Base-by-base conservation (phyloP, 2,329 filamentous ascomycete genomes). In the Macrophomina phaseolina region DNA sequence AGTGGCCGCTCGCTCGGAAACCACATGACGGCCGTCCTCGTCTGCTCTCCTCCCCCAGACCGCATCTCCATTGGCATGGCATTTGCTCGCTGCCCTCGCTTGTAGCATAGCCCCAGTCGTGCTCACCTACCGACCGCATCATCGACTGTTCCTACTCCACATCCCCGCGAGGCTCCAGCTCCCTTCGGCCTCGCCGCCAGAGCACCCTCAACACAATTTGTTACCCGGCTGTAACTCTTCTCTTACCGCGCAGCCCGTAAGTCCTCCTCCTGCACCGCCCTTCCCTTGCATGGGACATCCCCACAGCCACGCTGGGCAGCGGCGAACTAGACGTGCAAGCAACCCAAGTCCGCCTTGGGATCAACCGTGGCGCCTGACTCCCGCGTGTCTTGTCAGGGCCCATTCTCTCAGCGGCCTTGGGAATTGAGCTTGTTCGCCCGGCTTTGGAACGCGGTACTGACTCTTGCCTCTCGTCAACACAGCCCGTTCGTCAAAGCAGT, bases 31-130 rank as follows among this genome's bases (percentile, higher is more conserved):
- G 32, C 32, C n/a, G 38, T 12, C 32, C 3, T 30, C 42, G 28
- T 23, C 52, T 14, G 36, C 23, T 28, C n/a, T 34, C 48, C n/a
- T 55, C 38, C 30, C 28, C 30, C 42, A 38, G 58, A 62, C 58
- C 58, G 58, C 58, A 49, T 62, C 45, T 62, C 58, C 58, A 62
- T 62, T 62, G 58, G 58, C 45, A 62, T 62, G 58, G 58, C 8
- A 48, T 16, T 18, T 12, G 32, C 52, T 36, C 32, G 30, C 9
- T 11, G 52, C 45, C 16, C 32, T 62, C 58, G 58, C 58, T 62
- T 49, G 58, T 49, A 62, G 58, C 58, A 62, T 62, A 62, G 58
- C 58, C 58, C 58, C 58, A 36, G 23, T 62, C 32, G 58, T 62
- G 58, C 58, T 62, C 58, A 62, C 58, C 58, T 49, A 62, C 58